Percentiles rank a stretch among this genome's conserved stretches.
phyloP scores from a whole-genome alignment of 2,329 filamentous ascomycete species.

The Sclerotiophoma versabilis region DNA sequence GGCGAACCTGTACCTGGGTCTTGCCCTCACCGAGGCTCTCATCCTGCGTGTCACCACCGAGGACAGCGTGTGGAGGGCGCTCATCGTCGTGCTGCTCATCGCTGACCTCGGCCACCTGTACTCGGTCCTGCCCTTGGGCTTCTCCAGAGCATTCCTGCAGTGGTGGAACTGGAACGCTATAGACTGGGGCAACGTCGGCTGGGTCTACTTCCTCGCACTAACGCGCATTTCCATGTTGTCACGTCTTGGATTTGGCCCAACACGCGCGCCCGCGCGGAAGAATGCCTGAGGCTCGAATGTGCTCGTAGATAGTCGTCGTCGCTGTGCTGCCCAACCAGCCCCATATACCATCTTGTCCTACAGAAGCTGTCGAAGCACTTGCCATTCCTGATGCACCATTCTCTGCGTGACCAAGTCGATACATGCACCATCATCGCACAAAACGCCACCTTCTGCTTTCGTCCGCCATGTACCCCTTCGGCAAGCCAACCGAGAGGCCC shows the following conservation, averaged over 20 bases:
- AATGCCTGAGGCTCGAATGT: constrained; percentile 6
- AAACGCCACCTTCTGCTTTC: constrained; percentile 11
- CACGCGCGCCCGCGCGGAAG: constrained; percentile 4
- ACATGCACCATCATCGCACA: neutral
- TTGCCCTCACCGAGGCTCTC: constrained; percentile 78
- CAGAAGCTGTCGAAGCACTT: constrained; percentile 8
- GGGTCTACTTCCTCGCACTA: constrained; percentile 70
- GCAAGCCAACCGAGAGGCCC: constrained; percentile 19
- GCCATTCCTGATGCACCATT: neutral
- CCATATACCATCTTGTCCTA: constrained; percentile 3
- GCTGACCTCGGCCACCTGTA: constrained; percentile 81
- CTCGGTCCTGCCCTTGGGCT: constrained; percentile 67
- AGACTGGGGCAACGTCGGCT: constrained; percentile 72
- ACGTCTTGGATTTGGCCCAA: constrained; percentile 33
- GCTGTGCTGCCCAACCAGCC: neutral
- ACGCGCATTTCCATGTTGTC: constrained; percentile 36
- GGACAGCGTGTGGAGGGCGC: constrained; percentile 71
- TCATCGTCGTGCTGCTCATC: constrained; percentile 72
- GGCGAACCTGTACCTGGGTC: constrained; percentile 78
- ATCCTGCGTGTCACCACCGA: constrained; percentile 75
- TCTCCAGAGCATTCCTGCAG: constrained; percentile 67
- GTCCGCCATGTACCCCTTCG: constrained; percentile 13
- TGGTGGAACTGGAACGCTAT: constrained; percentile 70
- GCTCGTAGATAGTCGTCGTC: constrained; percentile 1
- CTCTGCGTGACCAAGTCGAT: constrained; percentile 3